Evolutionary conservation across 202 grass and related monocot species (phyloP).

Genomic region (Panicum hallii): DNA sequence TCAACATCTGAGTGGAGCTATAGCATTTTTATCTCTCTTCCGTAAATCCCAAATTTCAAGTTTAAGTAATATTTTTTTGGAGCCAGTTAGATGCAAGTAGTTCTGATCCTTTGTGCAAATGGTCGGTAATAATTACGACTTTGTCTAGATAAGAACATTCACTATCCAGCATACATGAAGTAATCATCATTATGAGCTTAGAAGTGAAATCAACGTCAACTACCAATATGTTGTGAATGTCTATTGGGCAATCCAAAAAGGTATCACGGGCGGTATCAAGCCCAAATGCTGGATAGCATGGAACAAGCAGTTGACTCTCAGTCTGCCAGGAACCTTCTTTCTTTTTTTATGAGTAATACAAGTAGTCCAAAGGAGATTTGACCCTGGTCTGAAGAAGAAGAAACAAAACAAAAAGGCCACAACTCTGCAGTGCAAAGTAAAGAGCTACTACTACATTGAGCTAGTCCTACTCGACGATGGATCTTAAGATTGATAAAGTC

Average conservation of each 20-base stretch:
- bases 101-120: background rate
- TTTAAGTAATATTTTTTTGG: background rate
- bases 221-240: background rate
- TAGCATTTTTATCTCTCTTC: background rate
- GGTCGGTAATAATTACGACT: background rate
- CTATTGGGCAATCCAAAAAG: background rate
- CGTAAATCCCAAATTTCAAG: background rate
- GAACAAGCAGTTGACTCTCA: background rate
- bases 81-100: background rate
- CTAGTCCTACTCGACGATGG: too few species aligned
- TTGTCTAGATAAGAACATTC: background rate
- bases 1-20: background rate
- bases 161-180: background rate
- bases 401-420: too few species aligned
- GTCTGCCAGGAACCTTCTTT: too few species aligned
- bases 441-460: too few species aligned
- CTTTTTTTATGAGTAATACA: background rate
- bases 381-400: too few species aligned
- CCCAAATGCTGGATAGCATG: background rate
- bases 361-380: too few species aligned
- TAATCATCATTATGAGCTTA: background rate
- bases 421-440: too few species aligned
- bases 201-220: background rate
- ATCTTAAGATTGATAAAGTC: too few species aligned
- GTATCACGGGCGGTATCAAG: background rate